Evolutionary conservation across 805 yeast species (phyloP).

Genomic region (Scheffersomyces spartinae): DNA sequence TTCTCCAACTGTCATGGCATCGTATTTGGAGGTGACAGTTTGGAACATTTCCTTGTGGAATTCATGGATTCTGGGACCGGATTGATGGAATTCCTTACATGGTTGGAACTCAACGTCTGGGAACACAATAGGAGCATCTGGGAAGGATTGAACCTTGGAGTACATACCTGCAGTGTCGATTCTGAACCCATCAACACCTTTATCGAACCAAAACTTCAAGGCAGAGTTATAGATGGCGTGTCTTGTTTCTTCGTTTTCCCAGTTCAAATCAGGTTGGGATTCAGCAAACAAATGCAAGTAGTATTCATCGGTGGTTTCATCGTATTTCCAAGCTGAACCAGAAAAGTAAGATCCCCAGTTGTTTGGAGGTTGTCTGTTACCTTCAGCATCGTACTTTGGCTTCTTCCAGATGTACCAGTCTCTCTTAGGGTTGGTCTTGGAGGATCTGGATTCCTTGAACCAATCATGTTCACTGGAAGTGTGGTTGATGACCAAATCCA

Average conservation of each 20-base stretch:
- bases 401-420: slow-evolving; percentile 54
- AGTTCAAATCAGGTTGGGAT: slow-evolving; percentile 49
- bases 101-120: slow-evolving; percentile 32
- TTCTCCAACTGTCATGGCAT: slow-evolving; percentile 49
- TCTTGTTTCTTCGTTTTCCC: slow-evolving; percentile 36
- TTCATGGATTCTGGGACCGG: slow-evolving; percentile 49
- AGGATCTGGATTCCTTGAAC: slow-evolving; percentile 45
- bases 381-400: slow-evolving; percentile 33
- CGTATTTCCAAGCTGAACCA: slow-evolving; percentile 48
- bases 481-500: slow-evolving; percentile 50
- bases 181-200: slow-evolving; percentile 50
- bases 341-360: slow-evolving; percentile 45
- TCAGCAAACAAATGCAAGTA: slow-evolving; percentile 42
- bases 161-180: slow-evolving; percentile 45
- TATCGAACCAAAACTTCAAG: slow-evolving; percentile 40
- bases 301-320: slow-evolving; percentile 42
- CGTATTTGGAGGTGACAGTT: slow-evolving; percentile 32
- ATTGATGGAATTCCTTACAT: slow-evolving; percentile 16
- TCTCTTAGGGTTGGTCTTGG: slow-evolving; percentile 41
- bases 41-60: slow-evolving; percentile 41
- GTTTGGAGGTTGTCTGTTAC: slow-evolving; percentile 43
- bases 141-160: slow-evolving; percentile 33
- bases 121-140: slow-evolving; percentile 37
- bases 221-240: slow-evolving; percentile 16
- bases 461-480: slow-evolving; percentile 44